These are phyloP conservation scores for Alnus rubra DNA, from an alignment of 306 rosid genomes.

Conservation along the genomic window DNA sequence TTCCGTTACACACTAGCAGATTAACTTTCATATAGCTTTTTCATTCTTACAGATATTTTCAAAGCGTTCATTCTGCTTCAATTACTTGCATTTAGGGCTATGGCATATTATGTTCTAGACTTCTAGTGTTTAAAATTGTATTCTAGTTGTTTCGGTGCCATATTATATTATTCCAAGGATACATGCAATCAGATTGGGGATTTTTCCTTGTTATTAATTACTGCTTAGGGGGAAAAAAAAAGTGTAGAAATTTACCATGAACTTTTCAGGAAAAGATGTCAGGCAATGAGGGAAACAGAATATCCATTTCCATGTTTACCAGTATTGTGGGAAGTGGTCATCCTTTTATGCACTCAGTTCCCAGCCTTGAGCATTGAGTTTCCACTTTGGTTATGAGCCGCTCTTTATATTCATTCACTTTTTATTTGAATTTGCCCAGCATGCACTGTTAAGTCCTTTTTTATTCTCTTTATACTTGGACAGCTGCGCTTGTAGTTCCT, in stretches of 20 bases:
- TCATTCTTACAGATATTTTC: too few species aligned
- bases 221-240: too few species aligned
- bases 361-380: too few species aligned
- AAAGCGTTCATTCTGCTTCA: too few species aligned
- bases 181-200: neutral
- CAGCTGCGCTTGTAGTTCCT: too few species aligned
- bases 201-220: neutral
- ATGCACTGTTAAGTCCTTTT: neutral
- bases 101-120: neutral
- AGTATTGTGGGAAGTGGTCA: too few species aligned
- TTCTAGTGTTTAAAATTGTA: too few species aligned
- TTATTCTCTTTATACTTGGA: neutral
- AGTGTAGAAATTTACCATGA: neutral
- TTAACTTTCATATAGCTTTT: too few species aligned
- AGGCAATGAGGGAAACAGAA: neutral
- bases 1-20: neutral
- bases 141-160: neutral
- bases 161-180: neutral
- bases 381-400: neutral
- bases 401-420: neutral
- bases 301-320: neutral
- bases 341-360: too few species aligned
- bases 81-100: neutral
- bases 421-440: neutral
- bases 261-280: neutral